These are phyloP conservation scores for Vitis labrusca DNA, from an alignment of 164 flowering plant species.

Conservation along the genomic window DNA sequence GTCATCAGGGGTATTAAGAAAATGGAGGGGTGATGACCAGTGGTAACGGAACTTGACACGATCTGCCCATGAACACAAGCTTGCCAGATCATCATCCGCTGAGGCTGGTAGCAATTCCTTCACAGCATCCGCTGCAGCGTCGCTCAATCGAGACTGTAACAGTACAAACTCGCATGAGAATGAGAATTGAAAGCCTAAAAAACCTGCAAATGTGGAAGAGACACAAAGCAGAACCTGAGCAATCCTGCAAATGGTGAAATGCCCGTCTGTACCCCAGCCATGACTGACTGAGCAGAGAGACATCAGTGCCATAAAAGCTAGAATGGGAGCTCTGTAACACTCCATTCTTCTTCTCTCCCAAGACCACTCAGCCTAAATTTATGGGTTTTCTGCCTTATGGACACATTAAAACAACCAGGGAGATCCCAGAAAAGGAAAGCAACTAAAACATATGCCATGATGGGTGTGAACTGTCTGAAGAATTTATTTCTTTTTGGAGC, in stretches of 20 bases:
- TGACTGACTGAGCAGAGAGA: constrained; percentile 34
- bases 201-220: background rate
- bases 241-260: constrained; percentile 51
- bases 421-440: background rate
- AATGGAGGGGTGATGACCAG: constrained; percentile 89
- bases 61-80: constrained; percentile 84
- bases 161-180: background rate
- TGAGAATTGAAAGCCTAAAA: background rate
- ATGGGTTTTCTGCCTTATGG: background rate
- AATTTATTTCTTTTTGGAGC: too few species aligned
- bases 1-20: constrained; percentile 69
- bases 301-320: constrained; percentile 18
- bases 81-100: constrained; percentile 61
- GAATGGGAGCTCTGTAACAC: constrained; percentile 4
- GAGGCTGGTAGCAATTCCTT: constrained; percentile 57
- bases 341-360: constrained; percentile 17
- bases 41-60: constrained; percentile 62
- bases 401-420: background rate
- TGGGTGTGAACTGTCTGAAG: constrained; percentile 20
- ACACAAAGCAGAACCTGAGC: constrained; percentile 51
- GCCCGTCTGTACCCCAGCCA: constrained; percentile 82
- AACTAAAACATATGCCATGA: background rate
- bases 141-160: constrained; percentile 54
- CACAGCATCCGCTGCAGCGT: constrained; percentile 67
- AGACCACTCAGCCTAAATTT: background rate